A percentile compares a stretch with the other conserved stretches of the same genome.
Evolutionary conservation across 1,139 yeast genomes (phyloP).

Genomic region (Yamadazyma atlantica): DNA sequence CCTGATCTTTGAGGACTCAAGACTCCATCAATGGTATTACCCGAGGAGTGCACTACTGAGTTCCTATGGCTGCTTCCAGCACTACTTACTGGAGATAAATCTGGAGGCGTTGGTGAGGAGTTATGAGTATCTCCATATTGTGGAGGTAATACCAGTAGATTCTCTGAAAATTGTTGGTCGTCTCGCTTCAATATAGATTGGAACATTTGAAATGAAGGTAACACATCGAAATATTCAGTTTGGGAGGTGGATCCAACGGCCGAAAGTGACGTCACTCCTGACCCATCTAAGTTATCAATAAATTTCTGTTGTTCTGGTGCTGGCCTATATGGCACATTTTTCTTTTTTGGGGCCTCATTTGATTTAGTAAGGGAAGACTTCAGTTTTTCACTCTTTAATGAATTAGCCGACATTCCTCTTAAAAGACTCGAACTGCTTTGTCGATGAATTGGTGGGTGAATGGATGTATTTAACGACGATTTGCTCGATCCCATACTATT

Average conservation of each 20-base stretch:
- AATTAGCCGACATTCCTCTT: constrained; percentile 3
- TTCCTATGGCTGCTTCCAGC: neutral
- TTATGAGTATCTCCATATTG: constrained; percentile 36
- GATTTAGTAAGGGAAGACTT: neutral
- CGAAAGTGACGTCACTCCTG: constrained; percentile 20
- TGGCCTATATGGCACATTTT: constrained; percentile 35
- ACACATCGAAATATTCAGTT: constrained; percentile 51
- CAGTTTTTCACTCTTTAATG: neutral
- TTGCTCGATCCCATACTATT: constrained; percentile 6
- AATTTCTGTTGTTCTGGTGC: constrained; percentile 35
- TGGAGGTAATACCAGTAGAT: constrained; percentile 39
- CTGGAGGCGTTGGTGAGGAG: constrained; percentile 28
- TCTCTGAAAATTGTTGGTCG: constrained; percentile 42
- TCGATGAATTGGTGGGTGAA: constrained; percentile 11
- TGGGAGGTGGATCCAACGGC: constrained; percentile 31
- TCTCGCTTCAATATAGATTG: constrained; percentile 53
- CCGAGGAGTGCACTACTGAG: constrained; percentile 4
- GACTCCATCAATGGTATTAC: constrained; percentile 15
- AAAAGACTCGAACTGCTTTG: constrained; percentile 15
- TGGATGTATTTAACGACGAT: constrained; percentile 2
- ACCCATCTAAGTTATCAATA: constrained; percentile 25
- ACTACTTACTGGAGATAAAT: constrained; percentile 17
- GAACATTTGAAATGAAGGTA: constrained; percentile 67
- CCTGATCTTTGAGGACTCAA: constrained; percentile 13
- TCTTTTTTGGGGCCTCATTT: constrained; percentile 7